These are phyloP conservation scores for Penicillium simplicissimum DNA, from an alignment of 495 filamentous ascomycete species.

Conservation along the genomic window DNA sequence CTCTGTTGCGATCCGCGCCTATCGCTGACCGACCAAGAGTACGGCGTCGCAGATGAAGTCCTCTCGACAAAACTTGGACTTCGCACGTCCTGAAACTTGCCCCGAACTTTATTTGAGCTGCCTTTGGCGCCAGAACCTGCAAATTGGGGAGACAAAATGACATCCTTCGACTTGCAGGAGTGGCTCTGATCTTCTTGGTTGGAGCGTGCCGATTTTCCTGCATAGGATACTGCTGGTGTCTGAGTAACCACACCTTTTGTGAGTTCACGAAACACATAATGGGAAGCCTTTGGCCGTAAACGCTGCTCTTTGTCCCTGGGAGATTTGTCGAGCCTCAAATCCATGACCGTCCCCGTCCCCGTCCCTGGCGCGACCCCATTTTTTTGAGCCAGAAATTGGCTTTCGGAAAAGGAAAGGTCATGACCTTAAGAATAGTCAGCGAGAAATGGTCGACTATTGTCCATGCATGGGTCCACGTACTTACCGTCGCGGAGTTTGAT, in stretches of 20 bases:
- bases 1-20: neutral
- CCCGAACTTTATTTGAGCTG: no score
- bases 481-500: slow-evolving; percentile 49
- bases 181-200: neutral
- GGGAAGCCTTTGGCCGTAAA: neutral
- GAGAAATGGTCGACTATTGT: neutral
- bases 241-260: neutral
- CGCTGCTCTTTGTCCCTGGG: neutral
- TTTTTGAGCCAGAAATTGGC: slow-evolving; percentile 56
- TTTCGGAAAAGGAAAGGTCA: slow-evolving; percentile 67
- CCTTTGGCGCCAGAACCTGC: neutral
- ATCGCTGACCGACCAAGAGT: slow-evolving; percentile 21
- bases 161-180: neutral
- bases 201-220: neutral
- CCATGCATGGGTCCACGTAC: slow-evolving; percentile 4
- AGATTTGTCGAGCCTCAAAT: neutral
- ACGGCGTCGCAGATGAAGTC: slow-evolving; percentile 13
- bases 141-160: neutral
- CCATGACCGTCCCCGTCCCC: neutral
- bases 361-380: slow-evolving; percentile 9
- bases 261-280: neutral
- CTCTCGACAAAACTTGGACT: neutral
- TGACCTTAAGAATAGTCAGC: slow-evolving; percentile 45
- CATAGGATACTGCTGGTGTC: neutral
- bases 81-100: neutral